Percentiles rank a stretch among this genome's conserved stretches.
Evolutionary conservation across 352 stramenopile species (phyloP).

Genomic region (Blastocystis sp.): DNA sequence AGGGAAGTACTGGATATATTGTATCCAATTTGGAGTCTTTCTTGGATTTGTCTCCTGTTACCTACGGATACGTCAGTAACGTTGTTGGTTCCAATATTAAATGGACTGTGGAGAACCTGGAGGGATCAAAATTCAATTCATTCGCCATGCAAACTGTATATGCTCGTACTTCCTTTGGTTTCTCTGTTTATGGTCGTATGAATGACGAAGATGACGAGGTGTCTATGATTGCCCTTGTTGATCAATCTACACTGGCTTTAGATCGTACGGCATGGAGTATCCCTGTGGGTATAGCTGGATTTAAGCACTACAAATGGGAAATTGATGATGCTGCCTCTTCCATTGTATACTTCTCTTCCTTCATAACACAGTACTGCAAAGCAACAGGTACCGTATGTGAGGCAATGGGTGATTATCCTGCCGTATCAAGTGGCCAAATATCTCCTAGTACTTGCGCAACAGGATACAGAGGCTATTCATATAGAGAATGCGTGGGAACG

Average conservation of each 20-base stretch:
- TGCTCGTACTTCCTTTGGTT: neutral
- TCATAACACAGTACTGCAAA: conserved; percentile 17
- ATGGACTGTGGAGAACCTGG: conserved; percentile 30
- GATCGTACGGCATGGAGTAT: neutral
- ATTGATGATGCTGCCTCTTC: neutral
- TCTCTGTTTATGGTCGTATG: neutral
- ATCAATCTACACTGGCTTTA: neutral
- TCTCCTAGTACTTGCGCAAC: neutral
- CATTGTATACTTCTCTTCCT: neutral
- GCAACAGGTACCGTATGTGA: neutral
- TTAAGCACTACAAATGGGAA: conserved; percentile 7
- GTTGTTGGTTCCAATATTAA: neutral
- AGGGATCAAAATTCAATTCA: conserved; percentile 5
- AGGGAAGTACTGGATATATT: neutral
- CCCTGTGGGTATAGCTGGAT: conserved; percentile 25
- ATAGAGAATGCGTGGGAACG: neutral
- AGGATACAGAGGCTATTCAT: conserved; percentile 11
- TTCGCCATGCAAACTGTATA: conserved; percentile 20
- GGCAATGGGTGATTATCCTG: conserved; percentile 1
- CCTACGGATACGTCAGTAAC: conserved; percentile 7
- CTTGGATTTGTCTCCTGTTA: conserved; percentile 11
- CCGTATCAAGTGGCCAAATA: neutral
- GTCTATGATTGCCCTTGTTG: neutral
- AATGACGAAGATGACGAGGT: neutral
- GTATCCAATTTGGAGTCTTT: neutral